Percentiles rank a stretch among this genome's conserved stretches.
Conservation (phyloP, 2,329 filamentous ascomycete genomes). For the Purpureocillium takamizusanense region DNA sequence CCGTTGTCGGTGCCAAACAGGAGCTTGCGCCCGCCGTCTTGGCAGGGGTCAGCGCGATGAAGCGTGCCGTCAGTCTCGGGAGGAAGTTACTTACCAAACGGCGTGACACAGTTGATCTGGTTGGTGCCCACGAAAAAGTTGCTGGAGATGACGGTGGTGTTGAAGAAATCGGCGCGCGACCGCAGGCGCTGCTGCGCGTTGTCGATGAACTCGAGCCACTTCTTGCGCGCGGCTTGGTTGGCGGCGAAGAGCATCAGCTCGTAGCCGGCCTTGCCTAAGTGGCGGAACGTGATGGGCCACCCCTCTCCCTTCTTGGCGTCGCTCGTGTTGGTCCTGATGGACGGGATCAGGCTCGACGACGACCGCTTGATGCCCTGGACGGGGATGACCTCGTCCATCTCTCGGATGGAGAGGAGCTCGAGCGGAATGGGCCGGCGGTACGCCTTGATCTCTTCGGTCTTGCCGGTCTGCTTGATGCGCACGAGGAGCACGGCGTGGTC, state of each 20-base stretch:
- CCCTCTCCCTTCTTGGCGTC: slow-evolving; percentile 61
- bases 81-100: slow-evolving; percentile 72
- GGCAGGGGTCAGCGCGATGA: too few relatives aligned
- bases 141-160: slow-evolving; percentile 52
- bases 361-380: slow-evolving; percentile 74
- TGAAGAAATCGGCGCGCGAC: slow-evolving; percentile 87
- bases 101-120: slow-evolving; percentile 88
- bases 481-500: slow-evolving; percentile 93
- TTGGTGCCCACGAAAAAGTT: slow-evolving; percentile 58
- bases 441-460: slow-evolving; percentile 88
- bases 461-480: slow-evolving; percentile 83
- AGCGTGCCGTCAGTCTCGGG: too few relatives aligned
- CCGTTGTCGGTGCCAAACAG: slow-evolving; percentile 92
- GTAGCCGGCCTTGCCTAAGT: slow-evolving; percentile 92
- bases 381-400: slow-evolving; percentile 95
- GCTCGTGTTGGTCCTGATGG: slow-evolving; percentile 34
- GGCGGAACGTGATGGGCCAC: slow-evolving; percentile 91
- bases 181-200: slow-evolving; percentile 79
- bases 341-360: slow-evolving; percentile 71
- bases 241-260: slow-evolving; percentile 83
- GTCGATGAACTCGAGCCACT: slow-evolving; percentile 96
- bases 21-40: slow-evolving; percentile 85
- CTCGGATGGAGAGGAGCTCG: slow-evolving; percentile 83
- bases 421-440: slow-evolving; percentile 90
- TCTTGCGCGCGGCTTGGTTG: slow-evolving; percentile 78